Base-by-base conservation (phyloP, 805 yeast species). In the Maudiozyma pseudohumilis region DNA sequence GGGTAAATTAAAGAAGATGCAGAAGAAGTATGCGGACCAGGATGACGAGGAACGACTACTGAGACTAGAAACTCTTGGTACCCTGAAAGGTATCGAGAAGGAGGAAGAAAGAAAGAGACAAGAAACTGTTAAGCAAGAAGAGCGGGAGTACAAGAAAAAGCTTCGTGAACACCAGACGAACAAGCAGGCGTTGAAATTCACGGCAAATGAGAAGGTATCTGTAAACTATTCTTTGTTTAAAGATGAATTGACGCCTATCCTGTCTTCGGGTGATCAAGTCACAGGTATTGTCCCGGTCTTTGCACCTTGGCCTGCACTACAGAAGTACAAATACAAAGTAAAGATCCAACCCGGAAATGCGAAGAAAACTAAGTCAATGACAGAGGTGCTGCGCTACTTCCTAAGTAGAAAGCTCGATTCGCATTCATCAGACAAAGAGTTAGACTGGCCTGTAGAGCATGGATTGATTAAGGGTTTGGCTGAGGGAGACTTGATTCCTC, bases 271-370 rank as follows among this genome's bases (percentile, higher is more conserved):
- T 1, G 94, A 83, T 51, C 61, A 51, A 3, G 63, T 83, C 9
- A 50, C 66, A 9, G 83, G 77, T 40, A 75, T 82, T 6, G 71
- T 89, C 10, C 94, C 96, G 1, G 77, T 85, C 15, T 89, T 87
- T 68, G 96, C 92, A 0, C 98, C 98, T 2, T 92, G 96, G 95
- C 60, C 73, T 10, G 70, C 96, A 0, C 57, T 92, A 45, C 69
- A 65, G 41, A 81, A 81, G 54, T 74, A 70, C 57, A 78, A 82
- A 51, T 87, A 83, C 61, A 86, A 86, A 55, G 79, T 84, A 25
- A 89, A 89, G 56, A 61, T 89, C 22, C 83, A 77, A 47, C 88
- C 95, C 0, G 79, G 79, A 1, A 66, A 71, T 21, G 77, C 78
- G 20, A 92, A 92, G 56, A 88, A 89, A 55, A 95, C 96, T 2